These are phyloP conservation scores for Crithidia sp. DNA, from an alignment of 208 protist genomes.

Conservation along the genomic window DNA sequence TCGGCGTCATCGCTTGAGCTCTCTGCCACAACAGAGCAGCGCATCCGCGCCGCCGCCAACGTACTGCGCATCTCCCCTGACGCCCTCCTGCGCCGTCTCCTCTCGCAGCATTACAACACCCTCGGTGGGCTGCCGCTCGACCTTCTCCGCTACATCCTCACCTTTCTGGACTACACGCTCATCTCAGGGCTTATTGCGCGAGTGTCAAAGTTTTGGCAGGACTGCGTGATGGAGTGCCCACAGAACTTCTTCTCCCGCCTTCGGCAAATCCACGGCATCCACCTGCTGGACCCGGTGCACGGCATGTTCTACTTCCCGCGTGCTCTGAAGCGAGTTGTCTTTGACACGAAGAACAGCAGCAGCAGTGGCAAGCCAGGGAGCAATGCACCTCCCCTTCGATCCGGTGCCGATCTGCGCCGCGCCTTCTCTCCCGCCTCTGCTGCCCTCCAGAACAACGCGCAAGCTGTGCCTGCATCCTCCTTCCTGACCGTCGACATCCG, in stretches of 20 bases:
- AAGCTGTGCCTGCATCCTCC: constrained; percentile 30
- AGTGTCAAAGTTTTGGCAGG: constrained; percentile 43
- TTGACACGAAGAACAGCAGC: constrained; percentile 22
- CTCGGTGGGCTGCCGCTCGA: constrained; percentile 46
- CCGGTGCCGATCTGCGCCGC: neutral
- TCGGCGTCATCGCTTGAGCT: constrained; percentile 23
- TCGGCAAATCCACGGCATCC: constrained; percentile 56
- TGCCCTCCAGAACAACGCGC: constrained; percentile 14
- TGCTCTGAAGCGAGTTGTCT: constrained; percentile 45
- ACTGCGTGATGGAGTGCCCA: constrained; percentile 33
- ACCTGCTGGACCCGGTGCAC: constrained; percentile 48
- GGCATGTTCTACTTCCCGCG: constrained; percentile 59
- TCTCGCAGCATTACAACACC: constrained; percentile 43
- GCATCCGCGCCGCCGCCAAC: constrained; percentile 34
- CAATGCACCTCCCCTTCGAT: neutral
- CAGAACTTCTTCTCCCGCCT: constrained; percentile 30
- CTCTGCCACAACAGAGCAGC: constrained; percentile 24
- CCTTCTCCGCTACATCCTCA: constrained; percentile 42
- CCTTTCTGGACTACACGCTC: constrained; percentile 60
- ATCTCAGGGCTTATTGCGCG: constrained; percentile 28
- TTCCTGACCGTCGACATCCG: constrained; percentile 62
- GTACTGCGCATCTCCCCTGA: constrained; percentile 39
- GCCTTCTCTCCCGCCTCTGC: neutral
- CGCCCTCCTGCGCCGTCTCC: constrained; percentile 33
- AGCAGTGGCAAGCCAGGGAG: neutral